phyloP scores from a whole-genome alignment of 2,329 filamentous ascomycete genomes.

The Monascus ruber region DNA sequence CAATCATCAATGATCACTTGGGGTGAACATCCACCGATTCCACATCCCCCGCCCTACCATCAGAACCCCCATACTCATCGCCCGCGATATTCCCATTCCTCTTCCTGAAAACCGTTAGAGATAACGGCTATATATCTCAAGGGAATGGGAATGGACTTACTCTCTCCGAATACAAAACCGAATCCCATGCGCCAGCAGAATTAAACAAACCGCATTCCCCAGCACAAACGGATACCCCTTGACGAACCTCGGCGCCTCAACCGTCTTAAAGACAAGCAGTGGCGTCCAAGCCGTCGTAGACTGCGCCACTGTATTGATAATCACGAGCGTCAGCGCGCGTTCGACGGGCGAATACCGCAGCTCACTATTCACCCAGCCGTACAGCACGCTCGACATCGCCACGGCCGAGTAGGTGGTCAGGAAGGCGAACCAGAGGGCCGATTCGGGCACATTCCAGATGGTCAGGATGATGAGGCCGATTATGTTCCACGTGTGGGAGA shows the following conservation, averaged over 20 bases:
- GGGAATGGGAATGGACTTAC: not conserved
- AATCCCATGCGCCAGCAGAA: conserved; percentile 16
- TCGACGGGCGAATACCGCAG: conserved; percentile 31
- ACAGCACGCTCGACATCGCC: conserved; percentile 44
- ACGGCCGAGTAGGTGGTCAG: conserved; percentile 39
- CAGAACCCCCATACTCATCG: too few relatives aligned
- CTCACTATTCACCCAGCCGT: conserved; percentile 46
- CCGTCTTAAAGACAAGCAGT: conserved; percentile 40
- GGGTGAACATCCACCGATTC: too few relatives aligned
- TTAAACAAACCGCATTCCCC: conserved; percentile 27
- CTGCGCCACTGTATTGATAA: conserved; percentile 44
- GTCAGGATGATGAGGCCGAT: conserved; percentile 43
- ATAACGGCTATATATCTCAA: too few relatives aligned
- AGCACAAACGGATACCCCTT: conserved; percentile 35
- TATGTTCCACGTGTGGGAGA: conserved; percentile 41
- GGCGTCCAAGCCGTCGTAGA: conserved; percentile 47
- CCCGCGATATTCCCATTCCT: too few relatives aligned
- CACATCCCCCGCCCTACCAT: too few relatives aligned
- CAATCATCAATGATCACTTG: too few relatives aligned
- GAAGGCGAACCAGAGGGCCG: conserved; percentile 45
- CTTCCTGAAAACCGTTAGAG: too few relatives aligned
- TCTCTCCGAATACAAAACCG: conserved; percentile 8
- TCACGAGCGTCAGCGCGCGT: conserved; percentile 39
- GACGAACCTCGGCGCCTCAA: conserved; percentile 32
- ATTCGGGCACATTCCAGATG: conserved; percentile 46